Conservation (phyloP, 176 grass and related monocot genomes). For the Raddia distichophylla region DNA sequence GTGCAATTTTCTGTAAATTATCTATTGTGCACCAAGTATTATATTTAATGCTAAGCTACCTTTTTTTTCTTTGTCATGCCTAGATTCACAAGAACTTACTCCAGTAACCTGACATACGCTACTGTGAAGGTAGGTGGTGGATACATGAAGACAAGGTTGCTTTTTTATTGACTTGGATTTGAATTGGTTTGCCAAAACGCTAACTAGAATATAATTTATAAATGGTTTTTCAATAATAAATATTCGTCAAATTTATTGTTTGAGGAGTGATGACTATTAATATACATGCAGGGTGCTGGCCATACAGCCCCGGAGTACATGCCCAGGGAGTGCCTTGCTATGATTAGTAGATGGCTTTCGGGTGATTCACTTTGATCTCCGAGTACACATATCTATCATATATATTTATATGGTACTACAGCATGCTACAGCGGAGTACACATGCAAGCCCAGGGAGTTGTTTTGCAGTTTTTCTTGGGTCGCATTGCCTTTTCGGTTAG, state of each 20-base stretch:
- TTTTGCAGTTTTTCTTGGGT: too few species aligned
- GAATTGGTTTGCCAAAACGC: not conserved
- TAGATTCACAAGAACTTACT: constrained; percentile 67
- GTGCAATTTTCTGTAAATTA: too few species aligned
- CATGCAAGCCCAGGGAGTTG: too few species aligned
- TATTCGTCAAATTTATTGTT: not conserved
- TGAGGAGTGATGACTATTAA: not conserved
- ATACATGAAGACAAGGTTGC: not conserved
- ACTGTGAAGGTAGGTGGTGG: constrained; percentile 65
- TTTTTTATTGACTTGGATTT: not conserved
- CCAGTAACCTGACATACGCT: constrained; percentile 65
- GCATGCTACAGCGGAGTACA: too few species aligned
- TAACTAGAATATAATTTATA: not conserved
- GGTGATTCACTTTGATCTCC: constrained; percentile 46
- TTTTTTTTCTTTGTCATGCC: not conserved
- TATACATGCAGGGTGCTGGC: constrained; percentile 51
- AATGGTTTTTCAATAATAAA: not conserved
- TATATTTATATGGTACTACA: too few species aligned
- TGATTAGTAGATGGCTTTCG: constrained; percentile 55
- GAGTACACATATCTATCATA: too few species aligned
- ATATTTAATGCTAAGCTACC: not conserved
- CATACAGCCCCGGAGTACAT: constrained; percentile 69
- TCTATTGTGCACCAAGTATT: not conserved
- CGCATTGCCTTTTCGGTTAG: too few species aligned
- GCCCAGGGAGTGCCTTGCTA: constrained; percentile 53